Percentiles rank a stretch among this genome's conserved stretches.
phyloP scores from a whole-genome alignment of 495 filamentous ascomycete genomes.

The Geopyxis carbonaria region DNA sequence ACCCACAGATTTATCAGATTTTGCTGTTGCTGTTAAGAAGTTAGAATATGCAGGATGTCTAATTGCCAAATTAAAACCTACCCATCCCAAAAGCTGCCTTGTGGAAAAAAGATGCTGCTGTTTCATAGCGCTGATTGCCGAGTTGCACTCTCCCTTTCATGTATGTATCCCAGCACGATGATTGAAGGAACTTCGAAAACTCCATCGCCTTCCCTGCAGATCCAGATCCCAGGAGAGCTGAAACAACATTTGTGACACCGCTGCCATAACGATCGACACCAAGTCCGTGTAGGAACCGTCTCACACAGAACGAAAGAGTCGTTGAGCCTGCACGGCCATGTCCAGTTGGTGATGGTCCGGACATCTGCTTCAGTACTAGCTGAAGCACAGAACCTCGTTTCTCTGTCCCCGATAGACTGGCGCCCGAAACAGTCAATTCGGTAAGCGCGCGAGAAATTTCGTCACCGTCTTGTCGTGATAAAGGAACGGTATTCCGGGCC shows the following conservation, averaged over 20 bases:
- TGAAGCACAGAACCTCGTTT: slow-evolving; percentile 20
- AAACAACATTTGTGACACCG: slow-evolving; percentile 16
- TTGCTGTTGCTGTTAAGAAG: not conserved
- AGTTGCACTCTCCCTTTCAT: slow-evolving; percentile 68
- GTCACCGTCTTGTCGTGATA: slow-evolving; percentile 15
- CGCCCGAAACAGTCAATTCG: slow-evolving; percentile 17
- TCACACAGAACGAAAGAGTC: slow-evolving; percentile 16
- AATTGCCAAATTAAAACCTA: slow-evolving; percentile 31
- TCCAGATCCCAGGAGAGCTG: slow-evolving; percentile 13
- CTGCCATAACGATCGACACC: slow-evolving; percentile 15
- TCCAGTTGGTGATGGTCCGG: slow-evolving; percentile 14
- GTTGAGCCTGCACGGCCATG: slow-evolving; percentile 11
- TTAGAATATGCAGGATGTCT: not conserved
- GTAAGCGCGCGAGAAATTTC: slow-evolving; percentile 16
- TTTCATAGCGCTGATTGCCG: slow-evolving; percentile 34
- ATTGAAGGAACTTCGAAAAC: slow-evolving; percentile 50
- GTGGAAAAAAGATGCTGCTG: slow-evolving; percentile 60
- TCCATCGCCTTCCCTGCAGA: slow-evolving; percentile 44
- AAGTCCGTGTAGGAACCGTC: slow-evolving; percentile 18
- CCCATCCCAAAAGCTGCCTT: slow-evolving; percentile 69
- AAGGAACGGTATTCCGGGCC: slow-evolving; percentile 35
- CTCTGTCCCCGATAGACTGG: slow-evolving; percentile 6
- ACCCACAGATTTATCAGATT: not conserved
- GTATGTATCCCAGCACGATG: slow-evolving; percentile 61
- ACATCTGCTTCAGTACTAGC: slow-evolving; percentile 14